Conservation (phyloP, 2,329 filamentous ascomycete genomes). For the Talaromyces pinophilus region DNA sequence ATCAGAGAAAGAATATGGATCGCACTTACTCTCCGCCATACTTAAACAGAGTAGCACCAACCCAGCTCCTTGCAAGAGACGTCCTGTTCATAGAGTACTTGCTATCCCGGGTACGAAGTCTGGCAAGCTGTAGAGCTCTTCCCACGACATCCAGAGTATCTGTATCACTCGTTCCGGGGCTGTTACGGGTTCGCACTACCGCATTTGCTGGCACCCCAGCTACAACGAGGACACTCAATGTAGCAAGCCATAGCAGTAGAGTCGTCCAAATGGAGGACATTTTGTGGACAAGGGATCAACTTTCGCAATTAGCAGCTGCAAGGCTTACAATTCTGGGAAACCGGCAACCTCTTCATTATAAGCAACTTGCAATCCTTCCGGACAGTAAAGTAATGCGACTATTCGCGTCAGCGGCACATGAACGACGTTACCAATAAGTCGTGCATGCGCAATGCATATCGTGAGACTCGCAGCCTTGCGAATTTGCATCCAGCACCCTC, state of each 20-base stretch:
- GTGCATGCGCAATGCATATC: neutral
- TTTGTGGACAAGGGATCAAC: neutral
- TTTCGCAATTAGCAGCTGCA: neutral
- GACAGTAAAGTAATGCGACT: neutral
- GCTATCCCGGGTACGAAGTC: conserved; percentile 8
- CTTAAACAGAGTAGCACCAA: conserved; percentile 9
- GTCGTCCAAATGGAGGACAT: neutral
- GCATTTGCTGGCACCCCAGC: neutral
- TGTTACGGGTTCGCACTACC: conserved; percentile 12
- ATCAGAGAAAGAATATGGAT: neutral
- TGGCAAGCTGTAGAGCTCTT: conserved; percentile 16
- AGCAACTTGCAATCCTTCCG: neutral
- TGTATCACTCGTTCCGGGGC: conserved; percentile 2
- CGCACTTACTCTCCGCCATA: neutral
- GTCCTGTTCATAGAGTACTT: conserved; percentile 21
- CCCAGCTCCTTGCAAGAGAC: conserved; percentile 17
- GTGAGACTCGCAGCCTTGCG: conserved; percentile 12
- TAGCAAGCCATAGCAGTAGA: conserved; percentile 11
- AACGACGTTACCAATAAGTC: neutral
- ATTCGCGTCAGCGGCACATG: neutral
- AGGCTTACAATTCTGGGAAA: neutral
- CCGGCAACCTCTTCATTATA: neutral
- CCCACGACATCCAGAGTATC: conserved; percentile 10
- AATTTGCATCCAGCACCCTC: neutral
- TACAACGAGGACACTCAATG: neutral